phyloP scores from a whole-genome alignment of 2,329 filamentous ascomycete species.

The Stenocarpella maydis region DNA sequence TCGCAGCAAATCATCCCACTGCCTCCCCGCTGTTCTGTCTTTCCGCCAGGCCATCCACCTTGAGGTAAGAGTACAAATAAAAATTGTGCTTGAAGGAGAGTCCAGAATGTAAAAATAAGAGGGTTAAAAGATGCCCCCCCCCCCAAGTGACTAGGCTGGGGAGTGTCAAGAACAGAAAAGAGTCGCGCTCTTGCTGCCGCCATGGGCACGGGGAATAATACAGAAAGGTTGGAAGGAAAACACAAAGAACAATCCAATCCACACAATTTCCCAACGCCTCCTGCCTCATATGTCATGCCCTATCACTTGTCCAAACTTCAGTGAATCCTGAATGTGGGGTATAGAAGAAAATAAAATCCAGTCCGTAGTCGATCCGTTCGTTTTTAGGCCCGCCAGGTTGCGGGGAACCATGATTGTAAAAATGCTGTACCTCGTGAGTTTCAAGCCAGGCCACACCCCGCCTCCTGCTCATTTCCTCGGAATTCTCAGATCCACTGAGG shows the following conservation, averaged over 20 bases:
- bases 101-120: constrained; percentile 11
- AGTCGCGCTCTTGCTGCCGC: constrained; percentile 32
- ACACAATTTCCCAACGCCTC: constrained; percentile 26
- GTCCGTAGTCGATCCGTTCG: background rate
- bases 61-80: constrained; percentile 23
- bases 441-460: background rate
- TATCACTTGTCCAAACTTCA: constrained; percentile 26
- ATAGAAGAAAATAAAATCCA: constrained; percentile 19
- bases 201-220: constrained; percentile 33
- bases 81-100: constrained; percentile 21
- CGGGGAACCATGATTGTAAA: background rate
- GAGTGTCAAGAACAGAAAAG: constrained; percentile 28
- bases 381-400: background rate
- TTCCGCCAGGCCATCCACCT: constrained; percentile 13
- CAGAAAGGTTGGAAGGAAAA: background rate
- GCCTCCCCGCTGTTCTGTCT: background rate
- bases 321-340: constrained; percentile 28
- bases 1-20: background rate
- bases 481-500: constrained; percentile 58
- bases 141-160: constrained; percentile 33
- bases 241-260: background rate
- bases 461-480: too few species aligned
- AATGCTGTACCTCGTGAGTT: too few species aligned
- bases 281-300: constrained; percentile 6
- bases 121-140: constrained; percentile 10